phyloP scores from a whole-genome alignment of 2,329 filamentous ascomycete genomes.

The Orbilia quercus region DNA sequence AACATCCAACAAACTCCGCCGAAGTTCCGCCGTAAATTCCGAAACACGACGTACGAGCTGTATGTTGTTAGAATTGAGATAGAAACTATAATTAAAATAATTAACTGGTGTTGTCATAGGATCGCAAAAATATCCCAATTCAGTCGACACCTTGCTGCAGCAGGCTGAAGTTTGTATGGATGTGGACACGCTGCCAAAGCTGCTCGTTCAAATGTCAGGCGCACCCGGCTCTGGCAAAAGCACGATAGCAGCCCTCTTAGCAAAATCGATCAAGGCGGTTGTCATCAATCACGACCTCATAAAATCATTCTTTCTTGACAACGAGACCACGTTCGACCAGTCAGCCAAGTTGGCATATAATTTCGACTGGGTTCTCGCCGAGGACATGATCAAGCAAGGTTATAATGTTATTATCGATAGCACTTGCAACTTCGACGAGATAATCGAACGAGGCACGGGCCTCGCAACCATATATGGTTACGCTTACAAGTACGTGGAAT shows the following conservation, averaged over 20 bases:
- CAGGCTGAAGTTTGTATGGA: too few relatives aligned
- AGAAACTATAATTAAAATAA: too few relatives aligned
- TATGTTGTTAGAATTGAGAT: too few relatives aligned
- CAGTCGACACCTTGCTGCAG: too few relatives aligned
- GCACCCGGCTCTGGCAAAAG: slow-evolving; percentile 64
- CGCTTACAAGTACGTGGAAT: slow-evolving; percentile 62
- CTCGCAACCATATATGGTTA: slow-evolving; percentile 60
- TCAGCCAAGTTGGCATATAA: slow-evolving; percentile 61
- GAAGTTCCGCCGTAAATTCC: too few relatives aligned
- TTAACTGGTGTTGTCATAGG: too few relatives aligned
- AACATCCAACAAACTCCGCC: slow-evolving; percentile 6
- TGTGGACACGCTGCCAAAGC: slow-evolving; percentile 17
- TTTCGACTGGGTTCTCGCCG: slow-evolving; percentile 63
- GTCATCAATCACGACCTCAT: slow-evolving; percentile 64
- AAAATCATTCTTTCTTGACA: slow-evolving; percentile 61
- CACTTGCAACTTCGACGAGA: slow-evolving; percentile 62
- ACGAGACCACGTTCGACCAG: slow-evolving; percentile 61
- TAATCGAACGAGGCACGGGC: slow-evolving; percentile 60
- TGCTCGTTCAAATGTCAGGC: slow-evolving; percentile 63
- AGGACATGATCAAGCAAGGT: slow-evolving; percentile 62
- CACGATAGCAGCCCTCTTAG: slow-evolving; percentile 61
- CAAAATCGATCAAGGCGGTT: slow-evolving; percentile 59
- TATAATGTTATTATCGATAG: slow-evolving; percentile 63
- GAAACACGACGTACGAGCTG: too few relatives aligned
- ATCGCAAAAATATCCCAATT: too few relatives aligned